A percentile compares a stretch with the other conserved stretches of the same genome.
Conservation (phyloP, 768 basidiomycete species). For the Suillus decipiens region DNA sequence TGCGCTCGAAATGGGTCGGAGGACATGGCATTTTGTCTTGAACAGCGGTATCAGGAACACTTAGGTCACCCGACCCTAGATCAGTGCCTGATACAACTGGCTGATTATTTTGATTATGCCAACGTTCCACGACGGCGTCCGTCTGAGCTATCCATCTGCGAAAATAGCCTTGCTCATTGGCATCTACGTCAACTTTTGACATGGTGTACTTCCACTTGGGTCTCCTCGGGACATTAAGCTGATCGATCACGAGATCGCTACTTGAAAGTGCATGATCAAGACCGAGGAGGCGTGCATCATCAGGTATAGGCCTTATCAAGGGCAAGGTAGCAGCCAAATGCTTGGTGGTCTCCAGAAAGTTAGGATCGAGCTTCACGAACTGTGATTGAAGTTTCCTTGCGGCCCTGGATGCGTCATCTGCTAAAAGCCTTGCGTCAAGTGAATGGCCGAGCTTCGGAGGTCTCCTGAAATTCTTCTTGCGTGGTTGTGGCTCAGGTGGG, state of each 20-base stretch:
- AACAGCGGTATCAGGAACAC: constrained; percentile 11
- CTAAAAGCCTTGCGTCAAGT: constrained; percentile 11
- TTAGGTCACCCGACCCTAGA: constrained; percentile 9
- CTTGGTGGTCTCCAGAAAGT: constrained; percentile 63
- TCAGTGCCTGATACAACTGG: constrained; percentile 10
- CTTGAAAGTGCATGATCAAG: background rate
- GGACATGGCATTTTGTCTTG: constrained; percentile 53
- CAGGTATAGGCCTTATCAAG: constrained; percentile 58
- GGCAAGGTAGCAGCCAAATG: constrained; percentile 52
- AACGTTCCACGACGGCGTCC: constrained; percentile 55
- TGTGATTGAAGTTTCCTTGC: constrained; percentile 65
- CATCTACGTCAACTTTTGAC: constrained; percentile 87
- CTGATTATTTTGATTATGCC: constrained; percentile 38
- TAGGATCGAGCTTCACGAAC: constrained; percentile 61
- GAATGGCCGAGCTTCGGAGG: constrained; percentile 12
- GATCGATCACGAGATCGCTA: background rate
- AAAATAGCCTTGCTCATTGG: constrained; percentile 86
- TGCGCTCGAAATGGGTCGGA: constrained; percentile 83
- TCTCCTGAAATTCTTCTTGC: constrained; percentile 12
- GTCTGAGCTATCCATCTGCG: constrained; percentile 74
- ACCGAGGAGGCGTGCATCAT: constrained; percentile 42
- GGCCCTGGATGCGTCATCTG: constrained; percentile 38
- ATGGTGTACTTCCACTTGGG: constrained; percentile 89
- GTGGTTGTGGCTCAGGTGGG: constrained; percentile 38
- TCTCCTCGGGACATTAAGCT: constrained; percentile 49